These are phyloP conservation scores for Malassezia psittaci DNA, from an alignment of 1,284 basidiomycete genomes.

Conservation along the genomic window DNA sequence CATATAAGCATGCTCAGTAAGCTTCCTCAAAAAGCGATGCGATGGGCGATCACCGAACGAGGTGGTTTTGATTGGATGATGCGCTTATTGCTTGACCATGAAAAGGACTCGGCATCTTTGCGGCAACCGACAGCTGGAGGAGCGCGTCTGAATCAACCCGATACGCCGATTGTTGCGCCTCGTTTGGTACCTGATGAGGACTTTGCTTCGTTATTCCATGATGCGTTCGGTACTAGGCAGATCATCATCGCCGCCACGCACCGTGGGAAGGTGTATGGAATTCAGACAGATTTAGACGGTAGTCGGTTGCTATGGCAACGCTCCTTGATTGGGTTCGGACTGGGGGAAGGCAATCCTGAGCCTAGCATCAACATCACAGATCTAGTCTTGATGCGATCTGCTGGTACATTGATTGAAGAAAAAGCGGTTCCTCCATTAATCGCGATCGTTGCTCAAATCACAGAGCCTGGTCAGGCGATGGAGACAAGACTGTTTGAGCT, in stretches of 20 bases:
- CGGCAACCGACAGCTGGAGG: constrained; percentile 9
- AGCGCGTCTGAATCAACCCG: background rate
- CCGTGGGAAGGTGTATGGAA: constrained; percentile 67
- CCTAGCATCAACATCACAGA: constrained; percentile 31
- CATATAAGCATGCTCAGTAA: constrained; percentile 20
- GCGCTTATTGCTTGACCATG: constrained; percentile 1
- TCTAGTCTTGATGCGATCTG: constrained; percentile 29
- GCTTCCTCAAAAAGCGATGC: background rate
- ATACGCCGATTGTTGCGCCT: constrained; percentile 18
- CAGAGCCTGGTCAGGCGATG: constrained; percentile 18
- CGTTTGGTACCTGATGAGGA: constrained; percentile 24
- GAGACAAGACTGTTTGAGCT: constrained; percentile 41
- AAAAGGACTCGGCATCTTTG: background rate
- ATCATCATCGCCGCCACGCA: constrained; percentile 64
- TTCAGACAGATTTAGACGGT: constrained; percentile 64
- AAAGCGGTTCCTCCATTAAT: constrained; percentile 20
- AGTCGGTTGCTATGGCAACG: constrained; percentile 38
- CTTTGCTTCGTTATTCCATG: constrained; percentile 46
- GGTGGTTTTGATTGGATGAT: background rate
- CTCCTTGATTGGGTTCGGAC: constrained; percentile 39
- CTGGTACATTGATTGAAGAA: constrained; percentile 26
- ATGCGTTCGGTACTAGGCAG: constrained; percentile 79
- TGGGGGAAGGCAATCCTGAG: constrained; percentile 32
- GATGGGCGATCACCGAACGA: background rate
- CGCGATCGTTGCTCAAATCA: constrained; percentile 36